Base-by-base conservation (phyloP, 768 basidiomycete species). In the Pleurotus djamor region DNA sequence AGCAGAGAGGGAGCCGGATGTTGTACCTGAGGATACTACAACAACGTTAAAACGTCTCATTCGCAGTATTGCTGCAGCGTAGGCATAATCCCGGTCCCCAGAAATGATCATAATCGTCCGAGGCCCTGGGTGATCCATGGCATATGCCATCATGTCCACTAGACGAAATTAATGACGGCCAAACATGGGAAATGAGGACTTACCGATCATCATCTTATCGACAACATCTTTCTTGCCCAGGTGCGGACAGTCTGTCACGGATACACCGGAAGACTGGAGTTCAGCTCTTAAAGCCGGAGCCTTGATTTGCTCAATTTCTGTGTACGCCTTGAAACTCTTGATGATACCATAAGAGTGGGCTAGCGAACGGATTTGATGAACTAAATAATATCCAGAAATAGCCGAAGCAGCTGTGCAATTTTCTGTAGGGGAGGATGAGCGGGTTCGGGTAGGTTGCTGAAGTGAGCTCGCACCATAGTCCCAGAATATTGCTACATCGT, bases 201-300 rank as follows among this genome's bases (percentile, higher is more conserved):
- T 47, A 79, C 82, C 79, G 21, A 81, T 71, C 41, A 84, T 79
- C 78, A 81, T 82, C 65, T 80, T 80, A 64, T 79, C 80, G 12
- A 76, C 78, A 4, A 78, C 79, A 50, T 75, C 71, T 49, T 74
- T 74, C 35, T 69, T 66, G 43, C 71, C 72, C 59, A 71, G 68
- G 48, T 72, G 71, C 10, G 76, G 74, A 59, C 73, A 78, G 48
- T 78, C 73, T 10, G 72, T 73, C 44, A 79, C 58, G 6, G 74
- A 82, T 32, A 71, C 79, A 1, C 82, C 82, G 9, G 81, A 82
- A 2, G 75, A 70, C 57, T 82, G 80, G 0, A 84, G 69, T 55
- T 83, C 76, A 9, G 76, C 74, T 34, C 76, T 70, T 2, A 79
- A 59, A 13, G 54, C 62, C 34, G 67, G 64, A 21, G 72, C 70